Conservation (phyloP, 2,329 filamentous ascomycete genomes). For the Beauveria australis region DNA sequence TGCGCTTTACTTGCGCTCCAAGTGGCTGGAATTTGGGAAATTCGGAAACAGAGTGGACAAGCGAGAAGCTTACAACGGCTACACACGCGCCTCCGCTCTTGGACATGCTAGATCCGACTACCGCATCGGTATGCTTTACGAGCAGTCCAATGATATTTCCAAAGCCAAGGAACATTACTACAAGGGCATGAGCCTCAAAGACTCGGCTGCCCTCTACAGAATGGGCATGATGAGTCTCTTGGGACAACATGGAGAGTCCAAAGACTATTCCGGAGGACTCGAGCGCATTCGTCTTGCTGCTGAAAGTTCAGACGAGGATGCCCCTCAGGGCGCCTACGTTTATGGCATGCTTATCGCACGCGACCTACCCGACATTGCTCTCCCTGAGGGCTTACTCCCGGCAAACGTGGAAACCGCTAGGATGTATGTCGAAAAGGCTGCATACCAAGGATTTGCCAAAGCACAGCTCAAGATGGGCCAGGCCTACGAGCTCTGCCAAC, state of each 20-base stretch:
- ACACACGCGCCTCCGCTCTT: constrained; percentile 75
- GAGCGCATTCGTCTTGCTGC: constrained; percentile 79
- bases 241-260: constrained; percentile 82
- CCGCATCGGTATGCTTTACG: constrained; percentile 96
- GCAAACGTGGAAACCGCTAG: constrained; percentile 66
- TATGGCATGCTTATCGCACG: constrained; percentile 90
- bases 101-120: constrained; percentile 89
- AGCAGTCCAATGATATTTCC: constrained; percentile 83
- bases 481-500: constrained; percentile 86
- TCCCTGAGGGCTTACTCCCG: constrained; percentile 63
- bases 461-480: constrained; percentile 96
- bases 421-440: constrained; percentile 91
- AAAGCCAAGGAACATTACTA: constrained; percentile 91
- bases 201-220: constrained; percentile 80
- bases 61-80: constrained; percentile 85
- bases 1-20: constrained; percentile 86
- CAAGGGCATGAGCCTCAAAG: constrained; percentile 66
- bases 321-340: constrained; percentile 90
- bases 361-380: constrained; percentile 80
- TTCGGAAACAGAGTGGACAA: constrained; percentile 87
- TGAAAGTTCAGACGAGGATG: constrained; percentile 86
- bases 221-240: constrained; percentile 96
- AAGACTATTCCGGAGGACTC: constrained; percentile 70
- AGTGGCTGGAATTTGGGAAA: constrained; percentile 98
- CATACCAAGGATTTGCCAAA: constrained; percentile 91